Percentiles rank a stretch among this genome's conserved stretches.
Conservation (phyloP, 371 early-diverging fungal genomes). For the Mortierella sp. region DNA sequence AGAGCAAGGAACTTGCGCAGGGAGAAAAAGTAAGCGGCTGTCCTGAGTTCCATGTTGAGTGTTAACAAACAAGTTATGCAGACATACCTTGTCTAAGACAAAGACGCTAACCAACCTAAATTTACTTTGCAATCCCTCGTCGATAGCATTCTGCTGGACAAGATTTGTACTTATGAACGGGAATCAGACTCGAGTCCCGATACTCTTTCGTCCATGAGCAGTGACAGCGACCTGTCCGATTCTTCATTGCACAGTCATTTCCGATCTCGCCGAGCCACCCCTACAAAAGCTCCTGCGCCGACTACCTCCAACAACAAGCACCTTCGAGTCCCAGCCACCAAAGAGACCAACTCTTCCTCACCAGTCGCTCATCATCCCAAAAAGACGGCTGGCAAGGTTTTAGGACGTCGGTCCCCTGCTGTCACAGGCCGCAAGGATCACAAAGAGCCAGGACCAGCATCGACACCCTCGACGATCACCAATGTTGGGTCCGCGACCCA, state of each 20-base stretch:
- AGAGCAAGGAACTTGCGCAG: constrained; percentile 64
- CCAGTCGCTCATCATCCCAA: constrained; percentile 19
- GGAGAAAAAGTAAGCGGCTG: constrained; percentile 65
- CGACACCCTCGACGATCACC: constrained; percentile 35
- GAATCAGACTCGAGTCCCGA: constrained; percentile 27
- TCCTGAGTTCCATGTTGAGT: background rate
- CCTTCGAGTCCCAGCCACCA: constrained; percentile 11
- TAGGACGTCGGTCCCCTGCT: constrained; percentile 11
- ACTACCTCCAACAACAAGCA: constrained; percentile 1
- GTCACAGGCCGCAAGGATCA: constrained; percentile 14
- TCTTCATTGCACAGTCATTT: background rate
- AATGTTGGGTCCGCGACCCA: constrained; percentile 51
- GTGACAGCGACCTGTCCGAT: constrained; percentile 38
- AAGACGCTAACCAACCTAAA: background rate
- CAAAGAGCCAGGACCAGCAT: background rate
- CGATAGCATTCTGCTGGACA: constrained; percentile 33
- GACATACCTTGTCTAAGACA: too few species aligned
- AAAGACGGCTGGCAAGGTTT: constrained; percentile 23
- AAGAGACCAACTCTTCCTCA: background rate
- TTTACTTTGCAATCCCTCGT: background rate
- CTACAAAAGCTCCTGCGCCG: background rate
- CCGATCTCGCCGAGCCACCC: constrained; percentile 17
- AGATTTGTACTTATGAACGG: constrained; percentile 15
- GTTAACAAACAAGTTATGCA: background rate
- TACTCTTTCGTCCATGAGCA: constrained; percentile 24